Evolutionary conservation across 202 grass and related monocot genomes (phyloP).

Genomic region (Musa balbisiana): DNA sequence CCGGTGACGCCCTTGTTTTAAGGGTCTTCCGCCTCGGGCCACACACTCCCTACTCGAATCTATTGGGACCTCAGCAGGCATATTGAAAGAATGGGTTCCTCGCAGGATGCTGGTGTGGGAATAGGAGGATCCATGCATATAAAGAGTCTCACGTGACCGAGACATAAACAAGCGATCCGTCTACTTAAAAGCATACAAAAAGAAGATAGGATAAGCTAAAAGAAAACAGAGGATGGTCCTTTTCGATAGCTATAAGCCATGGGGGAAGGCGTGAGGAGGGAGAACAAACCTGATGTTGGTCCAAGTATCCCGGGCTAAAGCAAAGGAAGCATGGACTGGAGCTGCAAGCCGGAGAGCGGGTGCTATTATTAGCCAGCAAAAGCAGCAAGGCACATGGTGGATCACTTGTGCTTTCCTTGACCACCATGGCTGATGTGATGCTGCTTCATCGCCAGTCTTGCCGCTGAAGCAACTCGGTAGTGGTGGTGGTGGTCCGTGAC

Average conservation of each 20-base stretch:
- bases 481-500: too few relatives aligned
- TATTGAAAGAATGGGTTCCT: neutral
- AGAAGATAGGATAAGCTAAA: neutral
- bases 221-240: neutral
- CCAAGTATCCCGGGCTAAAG: too few relatives aligned
- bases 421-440: too few relatives aligned
- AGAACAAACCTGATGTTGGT: too few relatives aligned
- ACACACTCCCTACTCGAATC: conserved; percentile 12
- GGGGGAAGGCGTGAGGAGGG: too few relatives aligned
- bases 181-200: neutral
- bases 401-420: too few relatives aligned
- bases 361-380: too few relatives aligned
- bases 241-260: neutral
- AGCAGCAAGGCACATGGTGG: too few relatives aligned
- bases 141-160: neutral
- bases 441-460: too few relatives aligned
- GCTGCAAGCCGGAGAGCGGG: too few relatives aligned
- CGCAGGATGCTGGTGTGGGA: neutral
- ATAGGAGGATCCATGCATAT: neutral
- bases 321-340: too few relatives aligned
- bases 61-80: neutral
- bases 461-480: too few relatives aligned
- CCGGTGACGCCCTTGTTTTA: conserved; percentile 5
- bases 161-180: neutral
- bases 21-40: conserved; percentile 6